phyloP scores from a whole-genome alignment of 2,329 filamentous ascomycete species.

The Simplicillium aogashimaense region DNA sequence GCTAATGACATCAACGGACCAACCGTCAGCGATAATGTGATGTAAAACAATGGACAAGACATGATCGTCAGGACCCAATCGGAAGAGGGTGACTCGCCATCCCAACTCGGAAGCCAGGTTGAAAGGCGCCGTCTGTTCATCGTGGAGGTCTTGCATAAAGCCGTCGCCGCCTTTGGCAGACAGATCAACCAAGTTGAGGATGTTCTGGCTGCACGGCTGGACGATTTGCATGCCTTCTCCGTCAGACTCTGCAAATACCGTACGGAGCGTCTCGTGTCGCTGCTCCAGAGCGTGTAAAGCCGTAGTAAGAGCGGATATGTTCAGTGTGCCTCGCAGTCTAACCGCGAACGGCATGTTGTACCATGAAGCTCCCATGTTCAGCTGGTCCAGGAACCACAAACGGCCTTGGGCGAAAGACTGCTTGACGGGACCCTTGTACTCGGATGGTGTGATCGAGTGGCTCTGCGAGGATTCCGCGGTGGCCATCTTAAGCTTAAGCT shows the following conservation, averaged over 20 bases:
- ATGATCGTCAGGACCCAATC: slow-evolving; percentile 8
- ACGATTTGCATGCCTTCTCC: slow-evolving; percentile 7
- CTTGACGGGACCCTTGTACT: slow-evolving; percentile 8
- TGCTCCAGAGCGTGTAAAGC: slow-evolving; percentile 9
- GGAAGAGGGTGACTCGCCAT: slow-evolving; percentile 11
- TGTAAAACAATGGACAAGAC: slow-evolving; percentile 17
- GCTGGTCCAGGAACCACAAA: slow-evolving; percentile 13
- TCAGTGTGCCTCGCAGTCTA: slow-evolving; percentile 7
- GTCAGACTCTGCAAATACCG: slow-evolving; percentile 8
- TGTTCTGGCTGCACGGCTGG: not conserved
- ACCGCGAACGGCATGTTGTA: slow-evolving; percentile 10
- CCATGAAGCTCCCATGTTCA: slow-evolving; percentile 9
- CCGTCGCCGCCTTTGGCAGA: not conserved
- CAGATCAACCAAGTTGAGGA: slow-evolving; percentile 2
- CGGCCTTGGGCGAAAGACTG: slow-evolving; percentile 13
- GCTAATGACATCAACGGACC: slow-evolving; percentile 15
- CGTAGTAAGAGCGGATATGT: slow-evolving; percentile 5
- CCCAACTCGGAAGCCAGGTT: slow-evolving; percentile 12
- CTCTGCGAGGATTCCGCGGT: not conserved
- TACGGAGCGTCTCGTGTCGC: slow-evolving; percentile 12
- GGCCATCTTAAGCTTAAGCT: not conserved
- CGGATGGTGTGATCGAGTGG: not conserved
- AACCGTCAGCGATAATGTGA: slow-evolving; percentile 18
- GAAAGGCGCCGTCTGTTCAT: slow-evolving; percentile 13
- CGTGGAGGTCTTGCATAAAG: not conserved